Base-by-base conservation (phyloP, 371 early-diverging fungal species). In the Ordospora colligata region DNA sequence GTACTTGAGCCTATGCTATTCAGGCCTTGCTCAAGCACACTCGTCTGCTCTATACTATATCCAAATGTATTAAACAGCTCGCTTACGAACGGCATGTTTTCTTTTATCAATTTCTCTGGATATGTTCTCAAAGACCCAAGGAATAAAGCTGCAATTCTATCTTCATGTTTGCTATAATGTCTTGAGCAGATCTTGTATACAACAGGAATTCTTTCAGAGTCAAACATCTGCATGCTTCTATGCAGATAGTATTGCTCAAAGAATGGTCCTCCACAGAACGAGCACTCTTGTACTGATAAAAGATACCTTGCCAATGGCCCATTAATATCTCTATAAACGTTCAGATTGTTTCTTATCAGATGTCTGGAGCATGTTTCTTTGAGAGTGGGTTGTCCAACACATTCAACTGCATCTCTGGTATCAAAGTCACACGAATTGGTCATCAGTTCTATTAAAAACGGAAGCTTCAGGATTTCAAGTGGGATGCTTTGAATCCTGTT, bases 191-290 rank as follows among this genome's bases (percentile, higher is more conserved):
- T 32, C 53, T 50, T 77, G 62, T 82, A 80, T 6, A 51, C 53
- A 27, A 82, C 54, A 22, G 78, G 77, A 50, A 73, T 68, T 3
- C 32, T 46, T 6, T 54, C 52, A 14, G 45, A 43, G 25, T 76
- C 73, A 51, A 69, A 69, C 21, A 32, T 37, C 4, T 79, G 66
- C n/a, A 65, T 75, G 67, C 47, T 71, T 14, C 51, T 53, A 44
- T 73, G 50, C 8, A 63, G 53, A 62, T 53, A 47, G 79, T 69
- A 88, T 0, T 84, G 82, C n/a, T 90, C 89, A 82, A 92, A 91
- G 72, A 87, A 90, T 7, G 94, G 92, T 0, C 92, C 92, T 17
- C 85, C 85, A 79, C 94, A 94, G 81, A 89, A 91, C 6, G 90
- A 85, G 82, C 94, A 94, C 19, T 82, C 80, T 51, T 88, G 84